Evolutionary conservation across 176 grass and related monocot species (phyloP).

Genomic region (Chrysopogon serrulatus): DNA sequence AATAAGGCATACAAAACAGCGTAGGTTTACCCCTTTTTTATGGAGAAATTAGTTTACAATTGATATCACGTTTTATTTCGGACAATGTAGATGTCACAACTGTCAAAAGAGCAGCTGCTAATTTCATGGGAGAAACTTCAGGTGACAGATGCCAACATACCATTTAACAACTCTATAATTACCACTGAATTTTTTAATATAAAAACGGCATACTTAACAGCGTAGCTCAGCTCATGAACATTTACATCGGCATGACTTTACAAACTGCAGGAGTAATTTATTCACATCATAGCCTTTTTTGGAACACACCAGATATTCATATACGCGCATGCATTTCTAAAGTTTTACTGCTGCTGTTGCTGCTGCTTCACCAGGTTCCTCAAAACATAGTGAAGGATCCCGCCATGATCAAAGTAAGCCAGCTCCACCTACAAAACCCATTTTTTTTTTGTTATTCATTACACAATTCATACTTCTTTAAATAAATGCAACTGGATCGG

Average conservation of each 20-base stretch:
- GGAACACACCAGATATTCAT: not conserved
- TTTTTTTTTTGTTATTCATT: not conserved
- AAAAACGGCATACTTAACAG: not conserved
- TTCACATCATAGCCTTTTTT: not conserved
- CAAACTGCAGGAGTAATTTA: not conserved
- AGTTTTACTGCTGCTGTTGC: not conserved
- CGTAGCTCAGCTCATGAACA: not conserved
- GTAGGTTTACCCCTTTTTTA: too few species aligned
- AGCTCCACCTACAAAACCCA: not conserved
- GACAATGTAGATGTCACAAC: too few species aligned
- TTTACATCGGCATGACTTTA: not conserved
- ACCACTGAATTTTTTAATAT: not conserved
- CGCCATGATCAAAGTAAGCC: slow-evolving; percentile 4
- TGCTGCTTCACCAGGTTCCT: slow-evolving; percentile 12
- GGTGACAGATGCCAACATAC: too few species aligned
- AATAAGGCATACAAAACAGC: too few species aligned
- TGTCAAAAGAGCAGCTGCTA: too few species aligned
- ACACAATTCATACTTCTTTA: not conserved
- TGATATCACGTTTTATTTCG: too few species aligned
- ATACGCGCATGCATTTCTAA: not conserved
- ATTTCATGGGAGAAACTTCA: too few species aligned
- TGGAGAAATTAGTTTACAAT: too few species aligned
- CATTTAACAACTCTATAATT: too few species aligned
- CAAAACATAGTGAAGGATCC: slow-evolving; percentile 4
- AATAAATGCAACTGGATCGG: not conserved